phyloP scores from a whole-genome alignment of 2,329 filamentous ascomycete species.

The Sarocladiaceae sp. region DNA sequence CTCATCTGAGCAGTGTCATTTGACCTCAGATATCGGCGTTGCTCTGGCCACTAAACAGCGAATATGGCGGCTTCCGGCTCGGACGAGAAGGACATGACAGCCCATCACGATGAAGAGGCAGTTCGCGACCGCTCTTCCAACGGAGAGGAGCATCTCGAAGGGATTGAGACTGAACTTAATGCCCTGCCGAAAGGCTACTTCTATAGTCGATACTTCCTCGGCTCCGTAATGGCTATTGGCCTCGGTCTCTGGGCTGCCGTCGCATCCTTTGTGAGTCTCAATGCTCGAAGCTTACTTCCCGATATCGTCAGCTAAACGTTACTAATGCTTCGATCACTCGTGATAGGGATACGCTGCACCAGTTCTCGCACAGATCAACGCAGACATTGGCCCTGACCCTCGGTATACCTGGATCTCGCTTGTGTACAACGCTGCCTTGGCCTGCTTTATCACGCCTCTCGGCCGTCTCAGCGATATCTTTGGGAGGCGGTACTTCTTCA shows the following conservation, averaged over 20 bases:
- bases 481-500: slow-evolving; percentile 30
- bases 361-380: slow-evolving; percentile 2
- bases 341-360: slow-evolving; percentile 5
- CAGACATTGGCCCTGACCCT: slow-evolving; percentile 18
- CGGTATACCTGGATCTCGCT: slow-evolving; percentile 17
- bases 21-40: no score
- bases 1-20: no score
- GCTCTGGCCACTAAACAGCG: no score
- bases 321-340: no score
- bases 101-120: no score
- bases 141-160: no score
- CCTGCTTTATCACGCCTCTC: slow-evolving; percentile 17
- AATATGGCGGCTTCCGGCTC: no score
- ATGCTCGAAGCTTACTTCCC: no score
- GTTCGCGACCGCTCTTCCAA: no score
- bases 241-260: slow-evolving; percentile 10
- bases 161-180: background rate
- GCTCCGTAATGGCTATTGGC: slow-evolving; percentile 9
- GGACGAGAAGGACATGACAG: no score
- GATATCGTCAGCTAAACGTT: no score
- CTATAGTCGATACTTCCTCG: slow-evolving; percentile 11
- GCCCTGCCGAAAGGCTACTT: slow-evolving; percentile 10
- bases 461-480: slow-evolving; percentile 31
- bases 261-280: slow-evolving; percentile 7
- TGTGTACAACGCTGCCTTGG: slow-evolving; percentile 12